Percentiles rank a stretch among this genome's conserved stretches.
phyloP scores from a whole-genome alignment of 768 basidiomycete genomes.

The Lenzites betulinus region DNA sequence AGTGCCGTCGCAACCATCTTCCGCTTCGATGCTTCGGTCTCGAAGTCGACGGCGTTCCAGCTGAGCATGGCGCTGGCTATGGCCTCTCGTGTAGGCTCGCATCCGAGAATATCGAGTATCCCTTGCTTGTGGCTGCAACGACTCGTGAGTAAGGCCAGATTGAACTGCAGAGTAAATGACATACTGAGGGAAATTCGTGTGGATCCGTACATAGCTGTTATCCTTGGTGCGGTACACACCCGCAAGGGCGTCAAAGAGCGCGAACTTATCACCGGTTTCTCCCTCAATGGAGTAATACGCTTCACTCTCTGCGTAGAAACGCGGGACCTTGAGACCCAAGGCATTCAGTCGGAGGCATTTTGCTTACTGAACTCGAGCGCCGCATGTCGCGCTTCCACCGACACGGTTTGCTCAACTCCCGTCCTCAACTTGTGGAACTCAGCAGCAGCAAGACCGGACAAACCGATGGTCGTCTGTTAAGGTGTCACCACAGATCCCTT shows the following conservation, averaged over 20 bases:
- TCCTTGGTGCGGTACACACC: slow-evolving; percentile 59
- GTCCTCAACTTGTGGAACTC: slow-evolving; percentile 50
- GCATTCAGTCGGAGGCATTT: background rate
- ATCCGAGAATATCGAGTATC: slow-evolving; percentile 47
- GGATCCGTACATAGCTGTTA: slow-evolving; percentile 52
- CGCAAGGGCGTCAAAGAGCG: slow-evolving; percentile 50
- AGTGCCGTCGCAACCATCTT: slow-evolving; percentile 54
- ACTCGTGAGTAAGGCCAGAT: background rate
- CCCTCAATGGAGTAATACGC: slow-evolving; percentile 50
- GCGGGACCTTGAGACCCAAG: background rate
- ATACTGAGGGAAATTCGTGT: slow-evolving; percentile 68
- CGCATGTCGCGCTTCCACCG: slow-evolving; percentile 58
- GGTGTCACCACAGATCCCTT: background rate
- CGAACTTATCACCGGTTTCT: slow-evolving; percentile 18
- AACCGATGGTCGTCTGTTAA: slow-evolving; percentile 45
- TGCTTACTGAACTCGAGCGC: slow-evolving; percentile 53
- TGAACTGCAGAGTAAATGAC: slow-evolving; percentile 8
- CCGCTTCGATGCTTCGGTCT: slow-evolving; percentile 44
- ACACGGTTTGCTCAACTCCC: slow-evolving; percentile 47
- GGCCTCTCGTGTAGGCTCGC: slow-evolving; percentile 37
- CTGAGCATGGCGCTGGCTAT: slow-evolving; percentile 41
- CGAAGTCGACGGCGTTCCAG: slow-evolving; percentile 50
- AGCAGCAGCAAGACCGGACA: slow-evolving; percentile 55
- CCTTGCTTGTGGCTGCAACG: slow-evolving; percentile 49
- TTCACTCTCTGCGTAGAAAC: slow-evolving; percentile 45